These are phyloP conservation scores for Alternaria arborescens DNA, from an alignment of 2,329 filamentous ascomycete species.

Conservation along the genomic window DNA sequence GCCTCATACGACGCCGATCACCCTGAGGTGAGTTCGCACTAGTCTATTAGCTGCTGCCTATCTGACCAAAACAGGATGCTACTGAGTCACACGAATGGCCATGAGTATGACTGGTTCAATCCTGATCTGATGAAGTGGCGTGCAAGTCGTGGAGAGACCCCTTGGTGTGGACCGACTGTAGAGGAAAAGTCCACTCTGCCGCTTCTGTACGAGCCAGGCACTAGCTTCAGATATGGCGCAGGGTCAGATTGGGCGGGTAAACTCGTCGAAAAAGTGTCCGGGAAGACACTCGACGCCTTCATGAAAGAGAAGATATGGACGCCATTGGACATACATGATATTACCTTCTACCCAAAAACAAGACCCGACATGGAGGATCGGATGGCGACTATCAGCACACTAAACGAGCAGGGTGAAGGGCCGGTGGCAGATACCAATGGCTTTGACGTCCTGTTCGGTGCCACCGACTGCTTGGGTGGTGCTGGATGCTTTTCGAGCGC, in stretches of 20 bases:
- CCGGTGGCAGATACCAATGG: neutral
- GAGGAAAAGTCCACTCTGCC: constrained; percentile 58
- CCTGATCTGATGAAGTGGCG: constrained; percentile 52
- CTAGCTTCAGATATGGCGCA: constrained; percentile 64
- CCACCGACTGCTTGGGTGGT: constrained; percentile 37
- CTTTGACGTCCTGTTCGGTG: neutral
- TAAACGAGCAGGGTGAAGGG: constrained; percentile 14
- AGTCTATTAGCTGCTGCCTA: neutral
- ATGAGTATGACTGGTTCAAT: constrained; percentile 58
- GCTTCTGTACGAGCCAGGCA: constrained; percentile 68
- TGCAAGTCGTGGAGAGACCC: constrained; percentile 12
- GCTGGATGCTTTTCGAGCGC: constrained; percentile 30
- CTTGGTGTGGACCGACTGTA: constrained; percentile 60
- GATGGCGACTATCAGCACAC: constrained; percentile 39
- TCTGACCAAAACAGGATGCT: constrained; percentile 45
- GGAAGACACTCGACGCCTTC: constrained; percentile 52
- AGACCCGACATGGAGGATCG: constrained; percentile 30
- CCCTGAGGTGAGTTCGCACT: constrained; percentile 41
- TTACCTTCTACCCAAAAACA: constrained; percentile 61
- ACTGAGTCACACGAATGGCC: constrained; percentile 56
- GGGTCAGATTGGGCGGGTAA: constrained; percentile 58
- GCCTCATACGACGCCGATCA: constrained; percentile 52
- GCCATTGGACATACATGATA: constrained; percentile 57
- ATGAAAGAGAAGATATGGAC: constrained; percentile 44
- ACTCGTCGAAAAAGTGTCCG: constrained; percentile 53